A percentile compares a stretch with the other conserved stretches of the same genome.
Conservation (phyloP, 495 filamentous ascomycete species). For the Aspergillus sclerotiicarbonarius region DNA sequence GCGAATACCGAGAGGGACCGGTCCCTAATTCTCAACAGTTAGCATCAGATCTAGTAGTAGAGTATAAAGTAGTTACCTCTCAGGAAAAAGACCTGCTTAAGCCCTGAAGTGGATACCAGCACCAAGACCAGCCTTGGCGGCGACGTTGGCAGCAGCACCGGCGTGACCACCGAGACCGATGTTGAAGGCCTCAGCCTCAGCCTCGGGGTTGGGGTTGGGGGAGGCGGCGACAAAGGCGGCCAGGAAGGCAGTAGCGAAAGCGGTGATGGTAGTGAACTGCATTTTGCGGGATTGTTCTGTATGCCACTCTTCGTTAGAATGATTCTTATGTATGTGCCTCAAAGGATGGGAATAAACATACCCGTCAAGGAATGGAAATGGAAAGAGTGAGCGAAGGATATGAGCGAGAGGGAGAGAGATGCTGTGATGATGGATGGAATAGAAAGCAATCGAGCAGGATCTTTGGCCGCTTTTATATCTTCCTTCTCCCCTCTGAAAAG, state of each 20-base stretch:
- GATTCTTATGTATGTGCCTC: background rate
- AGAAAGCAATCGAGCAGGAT: background rate
- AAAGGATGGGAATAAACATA: background rate
- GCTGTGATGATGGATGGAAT: background rate
- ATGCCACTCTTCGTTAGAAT: background rate
- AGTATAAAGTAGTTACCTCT: background rate
- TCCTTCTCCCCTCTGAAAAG: background rate
- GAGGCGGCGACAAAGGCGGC: slow-evolving; percentile 1
- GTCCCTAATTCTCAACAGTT: background rate
- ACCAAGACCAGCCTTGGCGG: slow-evolving; percentile 1
- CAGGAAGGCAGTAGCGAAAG: slow-evolving; percentile 8
- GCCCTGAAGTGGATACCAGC: background rate
- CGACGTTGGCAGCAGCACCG: background rate
- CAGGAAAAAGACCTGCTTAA: background rate
- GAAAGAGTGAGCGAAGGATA: background rate
- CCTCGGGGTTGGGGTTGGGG: background rate
- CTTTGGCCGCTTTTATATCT: background rate
- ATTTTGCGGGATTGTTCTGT: background rate
- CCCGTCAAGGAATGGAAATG: background rate
- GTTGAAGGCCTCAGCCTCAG: background rate
- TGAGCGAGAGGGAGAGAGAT: background rate
- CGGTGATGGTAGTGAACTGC: slow-evolving; percentile 5
- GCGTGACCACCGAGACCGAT: slow-evolving; percentile 6
- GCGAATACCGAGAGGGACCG: background rate
- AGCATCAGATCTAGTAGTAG: background rate